A percentile compares a stretch with the other conserved stretches of the same genome.
Evolutionary conservation across 2,329 filamentous ascomycete species (phyloP).

Genomic region (Albophoma yamanashiensis): DNA sequence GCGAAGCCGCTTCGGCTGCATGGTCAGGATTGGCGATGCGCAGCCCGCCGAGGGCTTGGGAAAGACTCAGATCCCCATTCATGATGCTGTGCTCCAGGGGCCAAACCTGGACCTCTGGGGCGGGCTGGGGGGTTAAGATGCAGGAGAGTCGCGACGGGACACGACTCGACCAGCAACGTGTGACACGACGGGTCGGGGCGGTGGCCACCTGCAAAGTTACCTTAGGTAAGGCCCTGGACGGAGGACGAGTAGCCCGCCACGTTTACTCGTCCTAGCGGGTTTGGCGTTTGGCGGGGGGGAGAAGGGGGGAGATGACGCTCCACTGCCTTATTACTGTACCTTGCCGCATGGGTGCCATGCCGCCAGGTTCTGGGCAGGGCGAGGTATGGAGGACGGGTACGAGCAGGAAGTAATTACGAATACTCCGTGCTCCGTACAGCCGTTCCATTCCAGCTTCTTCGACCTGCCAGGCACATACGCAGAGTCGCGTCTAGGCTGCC

Average conservation of each 20-base stretch:
- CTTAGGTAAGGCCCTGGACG: neutral
- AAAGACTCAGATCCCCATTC: slow-evolving; percentile 88
- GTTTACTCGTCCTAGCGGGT: neutral
- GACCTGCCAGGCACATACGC: neutral
- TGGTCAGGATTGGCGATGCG: slow-evolving; percentile 96
- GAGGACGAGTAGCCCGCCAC: neutral
- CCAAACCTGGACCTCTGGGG: slow-evolving; percentile 13
- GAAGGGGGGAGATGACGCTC: neutral
- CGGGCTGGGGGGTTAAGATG: slow-evolving; percentile 1
- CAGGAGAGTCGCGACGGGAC: neutral
- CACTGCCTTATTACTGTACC: neutral
- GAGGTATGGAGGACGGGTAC: too few species aligned
- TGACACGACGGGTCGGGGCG: slow-evolving; percentile 1
- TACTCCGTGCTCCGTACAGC: too few species aligned
- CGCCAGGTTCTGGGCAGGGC: too few species aligned
- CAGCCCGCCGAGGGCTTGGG: slow-evolving; percentile 83
- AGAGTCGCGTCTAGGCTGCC: neutral
- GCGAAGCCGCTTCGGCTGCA: slow-evolving; percentile 26
- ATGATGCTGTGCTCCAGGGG: slow-evolving; percentile 39
- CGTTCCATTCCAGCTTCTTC: too few species aligned
- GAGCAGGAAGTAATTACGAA: too few species aligned
- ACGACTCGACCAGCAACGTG: neutral
- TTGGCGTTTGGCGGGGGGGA: neutral
- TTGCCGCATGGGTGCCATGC: neutral
- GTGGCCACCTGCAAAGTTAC: neutral